Evolutionary conservation across 1,284 basidiomycete species (phyloP).

Genomic region (Ganoderma resinaceum): DNA sequence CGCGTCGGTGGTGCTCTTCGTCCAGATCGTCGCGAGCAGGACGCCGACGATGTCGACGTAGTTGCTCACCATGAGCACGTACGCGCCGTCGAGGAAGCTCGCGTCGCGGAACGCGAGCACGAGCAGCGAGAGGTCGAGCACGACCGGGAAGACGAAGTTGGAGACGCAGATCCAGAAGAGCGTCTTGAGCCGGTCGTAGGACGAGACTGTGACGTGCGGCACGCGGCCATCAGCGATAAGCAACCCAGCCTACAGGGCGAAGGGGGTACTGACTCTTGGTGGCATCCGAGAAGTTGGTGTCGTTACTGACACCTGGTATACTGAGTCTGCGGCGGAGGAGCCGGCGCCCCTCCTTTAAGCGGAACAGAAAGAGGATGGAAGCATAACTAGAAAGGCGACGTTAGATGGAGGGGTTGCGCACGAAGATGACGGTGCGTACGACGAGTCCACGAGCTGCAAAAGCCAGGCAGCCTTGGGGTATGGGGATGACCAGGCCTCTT

Average conservation of each 20-base stretch:
- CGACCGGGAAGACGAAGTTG: slow-evolving; percentile 42
- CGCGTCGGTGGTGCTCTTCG: background rate
- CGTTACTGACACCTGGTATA: background rate
- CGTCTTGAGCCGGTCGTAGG: slow-evolving; percentile 13
- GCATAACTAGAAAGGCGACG: slow-evolving; percentile 5
- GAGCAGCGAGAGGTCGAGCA: slow-evolving; percentile 37
- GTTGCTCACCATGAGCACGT: slow-evolving; percentile 24
- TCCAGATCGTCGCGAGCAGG: slow-evolving; percentile 34
- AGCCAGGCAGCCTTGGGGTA: slow-evolving; percentile 13
- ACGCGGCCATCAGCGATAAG: background rate
- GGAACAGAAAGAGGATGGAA: slow-evolving; percentile 7
- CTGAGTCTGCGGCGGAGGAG: background rate
- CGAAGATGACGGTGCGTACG: background rate
- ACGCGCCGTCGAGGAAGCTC: slow-evolving; percentile 22
- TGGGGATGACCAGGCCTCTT: slow-evolving; percentile 6
- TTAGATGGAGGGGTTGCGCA: background rate
- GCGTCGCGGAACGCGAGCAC: slow-evolving; percentile 18
- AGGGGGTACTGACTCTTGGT: background rate
- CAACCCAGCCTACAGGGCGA: background rate
- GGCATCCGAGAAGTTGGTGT: background rate
- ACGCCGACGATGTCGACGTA: slow-evolving; percentile 31
- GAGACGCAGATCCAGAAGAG: slow-evolving; percentile 41
- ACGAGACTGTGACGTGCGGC: background rate
- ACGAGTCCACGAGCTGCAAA: slow-evolving; percentile 13
- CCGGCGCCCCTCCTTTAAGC: background rate